A percentile compares a stretch with the other conserved stretches of the same genome.
These are phyloP conservation scores for Cyclostephanos invisitatus DNA, from an alignment of 108 stramenopile genomes.

Conservation along the genomic window DNA sequence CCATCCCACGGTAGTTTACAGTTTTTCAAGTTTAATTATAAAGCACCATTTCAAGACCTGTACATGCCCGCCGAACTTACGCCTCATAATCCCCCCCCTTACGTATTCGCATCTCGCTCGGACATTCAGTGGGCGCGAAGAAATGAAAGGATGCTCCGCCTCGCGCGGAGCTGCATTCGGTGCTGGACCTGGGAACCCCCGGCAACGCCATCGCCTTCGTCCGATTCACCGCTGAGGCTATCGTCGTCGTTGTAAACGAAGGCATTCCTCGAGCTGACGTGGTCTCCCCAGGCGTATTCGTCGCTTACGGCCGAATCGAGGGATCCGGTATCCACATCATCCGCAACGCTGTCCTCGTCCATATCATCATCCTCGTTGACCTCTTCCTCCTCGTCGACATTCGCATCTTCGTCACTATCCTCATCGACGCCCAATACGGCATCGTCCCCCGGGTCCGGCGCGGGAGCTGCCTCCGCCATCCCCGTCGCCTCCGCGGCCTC, in stretches of 20 bases:
- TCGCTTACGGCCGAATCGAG: conserved; percentile 17
- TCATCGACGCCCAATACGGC: conserved; percentile 51
- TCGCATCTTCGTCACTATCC: conserved; percentile 27
- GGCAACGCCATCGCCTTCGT: conserved; percentile 12
- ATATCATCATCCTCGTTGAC: conserved; percentile 27
- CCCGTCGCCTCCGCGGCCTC: conserved; percentile 27
- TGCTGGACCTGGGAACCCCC: background rate
- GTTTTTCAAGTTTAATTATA: too few relatives aligned
- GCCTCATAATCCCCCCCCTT: background rate
- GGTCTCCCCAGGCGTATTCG: conserved; percentile 42
- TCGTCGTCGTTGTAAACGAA: conserved; percentile 22
- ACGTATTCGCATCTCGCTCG: too few relatives aligned
- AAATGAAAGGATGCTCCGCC: conserved; percentile 25
- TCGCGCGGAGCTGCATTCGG: conserved; percentile 21
- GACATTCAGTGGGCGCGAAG: conserved; percentile 12
- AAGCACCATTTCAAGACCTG: background rate
- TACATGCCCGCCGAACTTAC: background rate
- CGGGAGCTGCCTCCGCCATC: conserved; percentile 21
- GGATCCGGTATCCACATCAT: conserved; percentile 40
- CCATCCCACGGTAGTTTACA: too few relatives aligned
- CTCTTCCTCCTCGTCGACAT: too few relatives aligned
- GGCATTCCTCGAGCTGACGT: conserved; percentile 30
- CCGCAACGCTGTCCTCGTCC: conserved; percentile 49
- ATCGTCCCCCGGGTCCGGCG: conserved; percentile 25
- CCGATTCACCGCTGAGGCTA: conserved; percentile 21